Evolutionary conservation across 2,329 filamentous ascomycete species (phyloP).

Genomic region (Hypoxylon rubiginosum): DNA sequence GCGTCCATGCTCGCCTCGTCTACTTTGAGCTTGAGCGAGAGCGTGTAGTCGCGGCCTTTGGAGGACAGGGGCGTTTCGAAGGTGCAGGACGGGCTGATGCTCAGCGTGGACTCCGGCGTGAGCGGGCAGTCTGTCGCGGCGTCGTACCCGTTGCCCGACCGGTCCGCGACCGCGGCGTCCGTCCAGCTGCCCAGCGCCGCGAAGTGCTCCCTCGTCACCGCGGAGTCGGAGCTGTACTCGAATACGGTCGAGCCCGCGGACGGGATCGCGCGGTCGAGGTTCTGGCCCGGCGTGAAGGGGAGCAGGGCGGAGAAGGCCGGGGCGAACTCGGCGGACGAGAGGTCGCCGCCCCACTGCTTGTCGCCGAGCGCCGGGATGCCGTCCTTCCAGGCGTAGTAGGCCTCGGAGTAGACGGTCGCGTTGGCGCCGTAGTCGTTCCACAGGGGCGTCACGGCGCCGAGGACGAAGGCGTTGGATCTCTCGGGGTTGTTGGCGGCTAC

Average conservation of each 20-base stretch:
- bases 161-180: slow-evolving; percentile 49
- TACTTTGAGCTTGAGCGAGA: slow-evolving; percentile 59
- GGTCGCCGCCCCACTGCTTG: slow-evolving; percentile 66
- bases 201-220: neutral
- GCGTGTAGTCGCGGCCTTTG: slow-evolving; percentile 70
- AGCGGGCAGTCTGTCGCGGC: slow-evolving; percentile 56
- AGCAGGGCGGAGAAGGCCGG: slow-evolving; percentile 57
- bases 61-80: slow-evolving; percentile 62
- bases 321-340: slow-evolving; percentile 57
- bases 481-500: slow-evolving; percentile 63
- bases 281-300: slow-evolving; percentile 60
- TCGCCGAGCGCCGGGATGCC: slow-evolving; percentile 65
- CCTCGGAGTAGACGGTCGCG: slow-evolving; percentile 64
- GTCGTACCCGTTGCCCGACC: slow-evolving; percentile 58
- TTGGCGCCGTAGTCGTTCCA: slow-evolving; percentile 70
- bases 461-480: slow-evolving; percentile 55
- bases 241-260: slow-evolving; percentile 55
- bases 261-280: slow-evolving; percentile 60
- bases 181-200: slow-evolving; percentile 23
- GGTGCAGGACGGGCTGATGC: slow-evolving; percentile 55
- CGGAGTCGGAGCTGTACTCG: slow-evolving; percentile 47
- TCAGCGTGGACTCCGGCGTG: slow-evolving; percentile 46
- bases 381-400: slow-evolving; percentile 65
- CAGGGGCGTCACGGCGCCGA: slow-evolving; percentile 63
- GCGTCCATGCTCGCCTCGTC: slow-evolving; percentile 53